These are phyloP conservation scores for Blumeriella jaapii DNA, from an alignment of 2,329 filamentous ascomycete species.

Conservation along the genomic window DNA sequence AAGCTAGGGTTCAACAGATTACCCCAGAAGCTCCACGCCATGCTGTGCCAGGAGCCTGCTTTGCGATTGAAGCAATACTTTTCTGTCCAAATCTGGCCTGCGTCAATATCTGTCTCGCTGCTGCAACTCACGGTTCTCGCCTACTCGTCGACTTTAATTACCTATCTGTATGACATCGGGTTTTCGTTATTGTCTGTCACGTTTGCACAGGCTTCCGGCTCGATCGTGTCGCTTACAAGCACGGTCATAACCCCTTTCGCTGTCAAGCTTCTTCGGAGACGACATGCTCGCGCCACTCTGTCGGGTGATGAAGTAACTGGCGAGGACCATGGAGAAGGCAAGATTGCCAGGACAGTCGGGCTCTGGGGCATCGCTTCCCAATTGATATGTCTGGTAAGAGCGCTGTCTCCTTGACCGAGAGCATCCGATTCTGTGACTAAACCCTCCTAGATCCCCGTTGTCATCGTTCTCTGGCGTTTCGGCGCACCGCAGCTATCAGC, in stretches of 20 bases:
- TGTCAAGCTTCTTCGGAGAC: conserved; percentile 26
- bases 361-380: conserved; percentile 30
- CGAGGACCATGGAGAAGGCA: conserved; percentile 7
- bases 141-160: conserved; percentile 41
- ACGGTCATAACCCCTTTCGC: conserved; percentile 38
- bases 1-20: background rate
- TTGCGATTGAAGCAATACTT: conserved; percentile 27
- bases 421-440: background rate
- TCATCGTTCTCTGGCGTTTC: conserved; percentile 25
- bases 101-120: conserved; percentile 38
- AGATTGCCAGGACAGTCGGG: conserved; percentile 9
- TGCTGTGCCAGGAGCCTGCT: conserved; percentile 18
- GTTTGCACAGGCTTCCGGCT: conserved; percentile 32
- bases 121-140: conserved; percentile 38
- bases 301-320: background rate
- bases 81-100: conserved; percentile 28
- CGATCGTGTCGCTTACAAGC: conserved; percentile 36
- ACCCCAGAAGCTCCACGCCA: background rate
- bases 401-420: background rate
- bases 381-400: conserved; percentile 28
- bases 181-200: conserved; percentile 36
- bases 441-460: conserved; percentile 25
- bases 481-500: conserved; percentile 1
- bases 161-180: conserved; percentile 38
- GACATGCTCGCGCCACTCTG: background rate